Base-by-base conservation (phyloP, 768 basidiomycete species). In the Fomitopsis pulvina region DNA sequence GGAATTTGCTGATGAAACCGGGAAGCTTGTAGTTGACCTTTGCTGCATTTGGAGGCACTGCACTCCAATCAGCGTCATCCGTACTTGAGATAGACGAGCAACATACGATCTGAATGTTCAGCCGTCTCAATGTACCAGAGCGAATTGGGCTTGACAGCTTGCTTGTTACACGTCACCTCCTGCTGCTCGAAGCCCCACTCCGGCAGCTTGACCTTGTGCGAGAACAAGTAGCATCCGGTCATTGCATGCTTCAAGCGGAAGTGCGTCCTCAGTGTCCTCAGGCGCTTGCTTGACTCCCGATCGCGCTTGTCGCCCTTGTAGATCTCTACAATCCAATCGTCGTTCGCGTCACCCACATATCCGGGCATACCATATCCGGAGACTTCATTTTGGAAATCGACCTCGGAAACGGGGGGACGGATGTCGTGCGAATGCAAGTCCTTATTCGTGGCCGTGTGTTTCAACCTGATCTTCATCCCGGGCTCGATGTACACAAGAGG, bases 81-180 rank as follows among this genome's bases (percentile, higher is more conserved):
- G 6, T 26, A 45, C 9, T 30, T 11, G 6, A 4, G 2, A 12
- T 16, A 12, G 1, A 26, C 1, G 3, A 12, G 11, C 34, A 6
- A 77, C 89, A 60, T 63, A 94, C 87, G 65, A 44, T 76, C 72
- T 0, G 80, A 74, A 62, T 98, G 92, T 24, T 60, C 72, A 42
- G 87, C 78, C 1, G 92, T 96, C 72, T 99, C 96, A 37, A 97
- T 71, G 59, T 79, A 92, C 96, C 96, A 98, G 52, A 98, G 63
- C 26, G 92, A 93, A 66, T 98, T 98, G 2, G 75, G 78, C 65
- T 71, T 77, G 22, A 86, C 86, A 11, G 96, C 94, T 59, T 98
- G 95, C 76, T 93, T 98, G 70, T 99, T 99, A 68, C 96, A 99
- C 0, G 96, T 98, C 45, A 99, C 96, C 62, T 99, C 96, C 65